Conservation (phyloP, 1,139 yeast species). For the Wickerhamiella infanticola region DNA sequence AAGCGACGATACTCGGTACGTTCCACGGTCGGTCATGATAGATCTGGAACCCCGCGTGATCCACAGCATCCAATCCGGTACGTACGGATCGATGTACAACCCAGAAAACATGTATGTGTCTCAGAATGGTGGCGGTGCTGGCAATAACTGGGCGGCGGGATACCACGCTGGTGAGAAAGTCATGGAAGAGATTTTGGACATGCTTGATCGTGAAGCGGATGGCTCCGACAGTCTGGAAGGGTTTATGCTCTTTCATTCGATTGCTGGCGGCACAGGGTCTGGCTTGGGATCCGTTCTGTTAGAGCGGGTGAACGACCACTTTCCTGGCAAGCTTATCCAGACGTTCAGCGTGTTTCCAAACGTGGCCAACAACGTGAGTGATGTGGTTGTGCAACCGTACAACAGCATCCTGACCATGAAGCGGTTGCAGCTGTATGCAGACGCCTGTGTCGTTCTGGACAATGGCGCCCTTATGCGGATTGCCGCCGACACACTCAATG, state of each 20-base stretch:
- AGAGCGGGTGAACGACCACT: conserved; percentile 67
- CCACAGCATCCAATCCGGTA: conserved; percentile 38
- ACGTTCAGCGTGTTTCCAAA: conserved; percentile 77
- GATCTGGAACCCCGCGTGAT: conserved; percentile 90
- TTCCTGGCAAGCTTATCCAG: conserved; percentile 65
- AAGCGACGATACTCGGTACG: conserved; percentile 60
- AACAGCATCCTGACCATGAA: conserved; percentile 71
- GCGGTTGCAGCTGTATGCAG: conserved; percentile 70
- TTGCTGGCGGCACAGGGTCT: conserved; percentile 98
- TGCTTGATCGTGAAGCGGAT: conserved; percentile 83
- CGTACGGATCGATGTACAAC: conserved; percentile 55
- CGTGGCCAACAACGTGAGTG: conserved; percentile 47
- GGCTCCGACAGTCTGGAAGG: conserved; percentile 83
- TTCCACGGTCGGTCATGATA: conserved; percentile 72
- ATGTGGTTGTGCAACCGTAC: conserved; percentile 95
- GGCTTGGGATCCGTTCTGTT: conserved; percentile 79
- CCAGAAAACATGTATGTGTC: conserved; percentile 72
- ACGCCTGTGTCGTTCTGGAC: conserved; percentile 76
- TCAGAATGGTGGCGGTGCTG: conserved; percentile 64
- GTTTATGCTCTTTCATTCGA: conserved; percentile 81
- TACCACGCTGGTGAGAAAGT: conserved; percentile 58
- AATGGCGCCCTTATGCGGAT: conserved; percentile 67
- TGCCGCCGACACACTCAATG: conserved; percentile 37
- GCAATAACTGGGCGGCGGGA: conserved; percentile 91
- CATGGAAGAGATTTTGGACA: conserved; percentile 57